Evolutionary conservation across 176 grass and related monocot genomes (phyloP).

Genomic region (Dendrocalamus sinicus): DNA sequence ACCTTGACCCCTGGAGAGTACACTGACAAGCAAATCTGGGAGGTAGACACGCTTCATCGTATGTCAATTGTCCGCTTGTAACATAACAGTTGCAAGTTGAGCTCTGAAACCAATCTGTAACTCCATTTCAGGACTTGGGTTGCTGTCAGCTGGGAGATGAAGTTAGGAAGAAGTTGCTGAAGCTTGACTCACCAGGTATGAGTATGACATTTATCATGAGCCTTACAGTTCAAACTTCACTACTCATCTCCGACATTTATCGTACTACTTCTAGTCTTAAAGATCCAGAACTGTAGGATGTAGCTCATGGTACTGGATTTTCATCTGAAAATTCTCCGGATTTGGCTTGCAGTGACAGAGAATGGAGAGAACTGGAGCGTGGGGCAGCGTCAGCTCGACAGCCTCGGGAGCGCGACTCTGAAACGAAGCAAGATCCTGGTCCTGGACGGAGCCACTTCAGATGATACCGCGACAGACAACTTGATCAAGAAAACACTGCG

Average conservation of each 20-base stretch:
- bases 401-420: constrained; percentile 62
- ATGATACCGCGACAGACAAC: background rate
- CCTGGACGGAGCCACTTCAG: constrained; percentile 13
- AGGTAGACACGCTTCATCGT: constrained; percentile 52
- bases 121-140: constrained; percentile 63
- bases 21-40: constrained; percentile 79
- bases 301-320: background rate
- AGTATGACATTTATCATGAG: constrained; percentile 19
- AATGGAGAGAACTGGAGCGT: constrained; percentile 68
- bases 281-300: too few relatives aligned
- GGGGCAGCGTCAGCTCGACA: constrained; percentile 75
- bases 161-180: constrained; percentile 66
- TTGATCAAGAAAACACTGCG: background rate
- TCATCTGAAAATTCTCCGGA: constrained; percentile 1
- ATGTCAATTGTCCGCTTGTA: too few relatives aligned
- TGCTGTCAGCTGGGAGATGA: constrained; percentile 74
- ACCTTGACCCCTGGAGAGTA: constrained; percentile 81
- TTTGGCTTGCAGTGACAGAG: constrained; percentile 60
- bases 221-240: too few relatives aligned
- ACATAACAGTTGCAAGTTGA: background rate
- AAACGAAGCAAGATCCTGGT: constrained; percentile 71
- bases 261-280: too few relatives aligned
- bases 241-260: too few relatives aligned
- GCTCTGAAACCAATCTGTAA: background rate
- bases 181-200: constrained; percentile 66